Evolutionary conservation across 495 filamentous ascomycete species (phyloP), one percentile per base, ranked within the genome.

Genomic region (Massariosphaeria phaeospora): DNA sequence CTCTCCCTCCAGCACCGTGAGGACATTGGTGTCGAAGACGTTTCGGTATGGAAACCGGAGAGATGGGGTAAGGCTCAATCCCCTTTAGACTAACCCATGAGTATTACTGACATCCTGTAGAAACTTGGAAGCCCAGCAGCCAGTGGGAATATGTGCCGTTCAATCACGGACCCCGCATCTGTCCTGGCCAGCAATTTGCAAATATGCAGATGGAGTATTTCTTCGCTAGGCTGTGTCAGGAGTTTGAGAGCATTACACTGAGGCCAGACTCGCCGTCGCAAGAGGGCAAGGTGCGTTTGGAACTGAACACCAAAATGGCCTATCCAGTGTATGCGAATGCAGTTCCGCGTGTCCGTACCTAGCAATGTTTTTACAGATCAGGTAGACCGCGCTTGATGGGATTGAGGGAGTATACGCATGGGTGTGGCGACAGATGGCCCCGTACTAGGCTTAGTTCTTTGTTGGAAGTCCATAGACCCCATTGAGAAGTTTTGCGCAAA

Each of bases 141-240:
- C 63, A 66, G n/a, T 68, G 60, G 63, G 63, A 68, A 39, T 69
- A 52, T 34, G 25, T 69, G 20, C 66, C 67, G 0, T 69, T 69
- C 55, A 68, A 68, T 35, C 60, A 58, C 21, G 66, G 66, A 10
- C 67, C 67, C 11, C 15, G 67, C 1, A 66, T 68, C 25, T 70
- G 67, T 43, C 55, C 64, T 8, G 67, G 67, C 6, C 65, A 68
- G 56, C 63, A 68, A 38, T 66, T 68, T 27, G 67, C 66, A 10
- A 10, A 34, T 34, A 11, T 29, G 2, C 20, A 48, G 45, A 48
- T 36, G 45, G 4, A 24, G 31, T 48, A 48, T 20, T 9, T 23
- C 3, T 7, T 48, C 10, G 21, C 25, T 5, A 10, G 45, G 3
- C 3, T 48, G 2, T 17, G 3, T 11, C 45, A 48, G 36, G 30